Evolutionary conservation across 164 flowering plant genomes (phyloP).

Genomic region (Chimonanthus praecox): DNA sequence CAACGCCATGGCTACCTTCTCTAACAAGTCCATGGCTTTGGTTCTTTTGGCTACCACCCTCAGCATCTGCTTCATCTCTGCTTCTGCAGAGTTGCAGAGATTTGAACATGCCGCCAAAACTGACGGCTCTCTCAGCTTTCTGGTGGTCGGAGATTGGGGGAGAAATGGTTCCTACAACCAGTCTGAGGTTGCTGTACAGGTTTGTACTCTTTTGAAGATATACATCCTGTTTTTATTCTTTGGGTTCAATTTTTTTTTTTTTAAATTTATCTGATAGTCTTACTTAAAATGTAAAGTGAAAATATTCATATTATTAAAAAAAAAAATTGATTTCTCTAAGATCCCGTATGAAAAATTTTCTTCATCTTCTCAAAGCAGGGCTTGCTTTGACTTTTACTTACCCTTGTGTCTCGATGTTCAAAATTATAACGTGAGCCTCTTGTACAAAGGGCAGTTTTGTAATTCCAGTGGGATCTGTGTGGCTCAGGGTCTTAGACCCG

Average conservation of each 20-base stretch:
- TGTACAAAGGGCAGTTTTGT: too few relatives aligned
- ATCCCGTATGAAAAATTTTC: too few relatives aligned
- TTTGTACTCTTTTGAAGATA: neutral
- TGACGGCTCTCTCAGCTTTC: constrained; percentile 32
- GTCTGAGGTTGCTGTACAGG: constrained; percentile 39
- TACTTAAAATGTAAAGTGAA: neutral
- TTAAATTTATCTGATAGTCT: too few relatives aligned
- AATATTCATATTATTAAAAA: too few relatives aligned
- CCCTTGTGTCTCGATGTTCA: too few relatives aligned
- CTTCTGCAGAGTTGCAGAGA: constrained; percentile 2
- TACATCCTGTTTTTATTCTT: neutral
- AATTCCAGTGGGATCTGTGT: too few relatives aligned
- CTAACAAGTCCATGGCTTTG: neutral
- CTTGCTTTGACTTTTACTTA: too few relatives aligned
- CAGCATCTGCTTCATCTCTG: neutral
- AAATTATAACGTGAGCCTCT: too few relatives aligned
- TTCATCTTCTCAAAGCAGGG: too few relatives aligned
- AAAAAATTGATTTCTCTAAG: neutral
- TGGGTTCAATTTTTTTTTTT: neutral
- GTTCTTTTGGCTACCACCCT: neutral
- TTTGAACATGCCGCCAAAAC: constrained; percentile 21
- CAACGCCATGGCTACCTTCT: constrained; percentile 6
- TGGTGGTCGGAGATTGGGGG: constrained; percentile 57
- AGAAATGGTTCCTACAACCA: constrained; percentile 39
- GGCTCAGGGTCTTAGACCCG: too few relatives aligned